These are phyloP conservation scores for Heliamphora pulchella DNA, from an alignment of 179 eudicot species.

Conservation along the genomic window DNA sequence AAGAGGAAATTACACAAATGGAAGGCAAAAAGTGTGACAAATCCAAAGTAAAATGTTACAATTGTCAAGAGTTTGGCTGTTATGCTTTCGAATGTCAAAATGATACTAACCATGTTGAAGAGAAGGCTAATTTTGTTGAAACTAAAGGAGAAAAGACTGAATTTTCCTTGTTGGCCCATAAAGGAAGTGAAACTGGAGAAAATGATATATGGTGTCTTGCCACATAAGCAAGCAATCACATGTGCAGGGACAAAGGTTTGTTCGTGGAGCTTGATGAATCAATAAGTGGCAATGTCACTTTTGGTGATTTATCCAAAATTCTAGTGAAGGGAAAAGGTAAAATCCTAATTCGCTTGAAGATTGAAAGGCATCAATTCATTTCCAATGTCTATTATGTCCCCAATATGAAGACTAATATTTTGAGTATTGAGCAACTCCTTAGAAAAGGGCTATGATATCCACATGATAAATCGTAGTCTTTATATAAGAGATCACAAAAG, in stretches of 20 bases:
- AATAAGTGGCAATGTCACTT: not conserved
- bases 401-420: not conserved
- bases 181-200: not conserved
- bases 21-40: not conserved
- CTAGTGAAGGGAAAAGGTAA: not conserved
- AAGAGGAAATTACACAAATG: not conserved
- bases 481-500: not conserved
- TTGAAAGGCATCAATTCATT: not conserved
- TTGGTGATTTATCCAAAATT: slow-evolving; percentile 1
- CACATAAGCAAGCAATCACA: not conserved
- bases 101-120: not conserved
- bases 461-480: not conserved
- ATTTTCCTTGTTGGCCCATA: not conserved
- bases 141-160: not conserved
- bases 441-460: not conserved
- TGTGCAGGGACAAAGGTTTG: not conserved
- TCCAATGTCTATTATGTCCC: not conserved
- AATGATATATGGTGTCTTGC: not conserved
- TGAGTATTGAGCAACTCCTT: not conserved
- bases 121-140: not conserved
- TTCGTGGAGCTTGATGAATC: not conserved
- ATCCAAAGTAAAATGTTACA: not conserved
- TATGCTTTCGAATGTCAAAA: not conserved
- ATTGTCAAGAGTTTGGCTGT: not conserved
- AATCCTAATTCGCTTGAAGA: not conserved